Conservation (phyloP, 345 rosid species). For the Hibiscus syriacus region DNA sequence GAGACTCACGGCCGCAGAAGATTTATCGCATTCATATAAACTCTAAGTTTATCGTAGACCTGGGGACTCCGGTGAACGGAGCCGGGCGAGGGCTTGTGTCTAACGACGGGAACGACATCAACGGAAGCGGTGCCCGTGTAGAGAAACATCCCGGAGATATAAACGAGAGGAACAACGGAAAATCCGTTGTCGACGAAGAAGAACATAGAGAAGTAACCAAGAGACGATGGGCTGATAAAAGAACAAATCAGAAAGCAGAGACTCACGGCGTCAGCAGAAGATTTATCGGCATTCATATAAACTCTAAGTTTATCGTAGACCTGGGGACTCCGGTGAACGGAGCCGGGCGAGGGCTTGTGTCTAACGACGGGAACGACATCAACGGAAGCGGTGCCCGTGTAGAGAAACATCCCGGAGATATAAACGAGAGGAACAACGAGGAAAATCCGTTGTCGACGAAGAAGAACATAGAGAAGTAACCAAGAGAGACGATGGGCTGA, state of each 20-base stretch:
- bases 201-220: conserved; percentile 79
- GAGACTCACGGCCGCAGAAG: conserved; percentile 71
- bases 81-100: conserved; percentile 66
- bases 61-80: conserved; percentile 90
- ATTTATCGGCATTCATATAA: conserved; percentile 89
- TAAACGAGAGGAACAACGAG: conserved; percentile 89
- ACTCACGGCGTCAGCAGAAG: conserved; percentile 85
- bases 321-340: conserved; percentile 88
- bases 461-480: conserved; percentile 77
- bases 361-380: conserved; percentile 60
- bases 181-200: conserved; percentile 88
- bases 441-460: conserved; percentile 87
- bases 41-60: conserved; percentile 72
- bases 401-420: conserved; percentile 88
- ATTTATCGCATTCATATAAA: conserved; percentile 87
- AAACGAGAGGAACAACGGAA: conserved; percentile 87
- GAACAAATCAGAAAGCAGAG: neutral
- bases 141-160: conserved; percentile 89
- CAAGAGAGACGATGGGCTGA: conserved; percentile 80
- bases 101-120: conserved; percentile 61
- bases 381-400: conserved; percentile 91
- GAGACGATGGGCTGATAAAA: conserved; percentile 55
- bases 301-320: conserved; percentile 71
- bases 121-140: conserved; percentile 94
- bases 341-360: conserved; percentile 72